A percentile compares a stretch with the other conserved stretches of the same genome.
phyloP scores from a whole-genome alignment of 805 yeast species.

The Schizosaccharomyces lindneri region DNA sequence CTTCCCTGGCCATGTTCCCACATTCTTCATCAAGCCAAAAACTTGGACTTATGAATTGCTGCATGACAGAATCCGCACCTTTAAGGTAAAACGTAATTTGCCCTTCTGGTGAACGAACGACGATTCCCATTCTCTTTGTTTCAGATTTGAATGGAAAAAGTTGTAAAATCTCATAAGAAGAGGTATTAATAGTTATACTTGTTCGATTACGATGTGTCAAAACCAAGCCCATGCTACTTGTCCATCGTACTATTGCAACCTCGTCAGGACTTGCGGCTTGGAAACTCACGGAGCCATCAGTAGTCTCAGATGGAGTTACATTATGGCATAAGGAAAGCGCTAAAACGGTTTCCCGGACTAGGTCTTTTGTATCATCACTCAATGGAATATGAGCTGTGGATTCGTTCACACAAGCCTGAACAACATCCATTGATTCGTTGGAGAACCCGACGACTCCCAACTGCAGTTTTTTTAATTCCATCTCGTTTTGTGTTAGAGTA shows the following conservation, averaged over 20 bases:
- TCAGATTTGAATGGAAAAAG: conserved; percentile 90
- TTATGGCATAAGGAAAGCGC: conserved; percentile 90
- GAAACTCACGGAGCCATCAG: conserved; percentile 46
- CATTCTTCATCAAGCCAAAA: conserved; percentile 98
- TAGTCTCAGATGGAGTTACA: conserved; percentile 74
- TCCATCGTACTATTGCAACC: conserved; percentile 82
- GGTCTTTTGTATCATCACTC: conserved; percentile 12
- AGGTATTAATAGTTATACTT: conserved; percentile 42
- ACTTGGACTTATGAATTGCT: conserved; percentile 49
- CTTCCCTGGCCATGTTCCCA: conserved; percentile 94
- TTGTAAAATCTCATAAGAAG: conserved; percentile 30
- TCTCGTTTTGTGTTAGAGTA: conserved; percentile 88
- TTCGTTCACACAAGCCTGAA: conserved; percentile 27
- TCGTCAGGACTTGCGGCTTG: conserved; percentile 99
- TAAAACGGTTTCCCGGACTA: conserved; percentile 56
- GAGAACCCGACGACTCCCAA: conserved; percentile 82
- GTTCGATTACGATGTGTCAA: conserved; percentile 62
- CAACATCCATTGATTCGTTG: conserved; percentile 77
- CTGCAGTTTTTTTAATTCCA: conserved; percentile 85
- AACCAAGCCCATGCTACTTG: conserved; percentile 64
- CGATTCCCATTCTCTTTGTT: conserved; percentile 85
- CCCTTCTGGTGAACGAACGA: conserved; percentile 19
- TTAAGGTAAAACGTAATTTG: conserved; percentile 56
- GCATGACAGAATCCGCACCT: conserved; percentile 94
- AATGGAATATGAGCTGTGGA: conserved; percentile 14